phyloP scores from a whole-genome alignment of 1,139 yeast species.

The Sugiyamaella japonica region DNA sequence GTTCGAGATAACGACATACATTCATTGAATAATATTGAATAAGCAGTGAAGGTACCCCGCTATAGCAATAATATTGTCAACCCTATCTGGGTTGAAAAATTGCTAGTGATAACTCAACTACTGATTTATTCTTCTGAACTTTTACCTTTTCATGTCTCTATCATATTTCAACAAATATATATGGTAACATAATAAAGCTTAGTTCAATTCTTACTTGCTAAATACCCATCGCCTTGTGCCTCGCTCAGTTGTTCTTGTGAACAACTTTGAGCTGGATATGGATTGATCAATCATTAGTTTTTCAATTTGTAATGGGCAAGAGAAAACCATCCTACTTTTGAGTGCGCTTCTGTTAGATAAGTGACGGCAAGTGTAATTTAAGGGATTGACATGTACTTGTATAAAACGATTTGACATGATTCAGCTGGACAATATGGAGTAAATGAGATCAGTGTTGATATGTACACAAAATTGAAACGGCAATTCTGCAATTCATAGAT shows the following conservation, averaged over 20 bases:
- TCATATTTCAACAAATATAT: neutral
- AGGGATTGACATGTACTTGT: conserved; percentile 12
- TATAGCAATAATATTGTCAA: neutral
- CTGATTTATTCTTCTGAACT: too few relatives aligned
- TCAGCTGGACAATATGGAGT: too few relatives aligned
- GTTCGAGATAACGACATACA: too few relatives aligned
- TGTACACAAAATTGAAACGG: too few relatives aligned
- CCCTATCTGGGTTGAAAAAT: too few relatives aligned
- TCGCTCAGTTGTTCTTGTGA: conserved; percentile 20
- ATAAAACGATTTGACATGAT: neutral
- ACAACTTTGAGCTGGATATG: conserved; percentile 22
- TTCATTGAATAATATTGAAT: too few relatives aligned
- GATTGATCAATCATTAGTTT: neutral
- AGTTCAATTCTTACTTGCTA: neutral
- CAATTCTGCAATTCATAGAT: too few relatives aligned
- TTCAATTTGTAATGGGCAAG: conserved; percentile 17
- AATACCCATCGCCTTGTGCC: conserved; percentile 16
- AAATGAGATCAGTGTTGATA: too few relatives aligned
- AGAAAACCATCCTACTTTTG: conserved; percentile 18
- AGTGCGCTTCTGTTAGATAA: conserved; percentile 22
- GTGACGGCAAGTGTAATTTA: conserved; percentile 22
- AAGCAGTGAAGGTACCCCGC: neutral
- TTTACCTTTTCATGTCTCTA: too few relatives aligned
- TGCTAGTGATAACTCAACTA: too few relatives aligned
- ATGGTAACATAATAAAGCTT: neutral